Percentiles rank a stretch among this genome's conserved stretches.
These are phyloP conservation scores for Synura sp. DNA, from an alignment of 352 stramenopile species.

Conservation along the genomic window DNA sequence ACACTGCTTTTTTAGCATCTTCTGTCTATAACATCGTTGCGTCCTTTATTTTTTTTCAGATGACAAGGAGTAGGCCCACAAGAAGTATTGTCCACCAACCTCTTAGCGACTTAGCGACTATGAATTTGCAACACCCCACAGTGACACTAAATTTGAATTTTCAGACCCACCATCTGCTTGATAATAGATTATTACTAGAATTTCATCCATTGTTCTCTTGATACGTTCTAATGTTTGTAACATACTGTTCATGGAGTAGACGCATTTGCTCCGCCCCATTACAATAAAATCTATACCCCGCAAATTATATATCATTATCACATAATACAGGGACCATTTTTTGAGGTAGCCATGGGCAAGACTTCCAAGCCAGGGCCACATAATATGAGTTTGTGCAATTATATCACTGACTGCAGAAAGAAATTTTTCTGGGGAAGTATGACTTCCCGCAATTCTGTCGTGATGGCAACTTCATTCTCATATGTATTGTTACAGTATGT, in stretches of 20 bases:
- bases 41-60: conserved; percentile 1
- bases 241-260: neutral
- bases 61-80: neutral
- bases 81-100: neutral
- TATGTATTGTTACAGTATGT: too few relatives aligned
- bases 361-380: conserved; percentile 10
- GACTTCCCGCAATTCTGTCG: too few relatives aligned
- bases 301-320: too few relatives aligned
- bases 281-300: too few relatives aligned
- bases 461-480: too few relatives aligned
- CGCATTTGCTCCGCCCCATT: neutral
- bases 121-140: neutral
- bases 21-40: neutral
- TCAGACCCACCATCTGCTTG: conserved; percentile 18
- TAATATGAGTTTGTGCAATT: neutral
- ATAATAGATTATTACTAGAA: neutral
- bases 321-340: too few relatives aligned
- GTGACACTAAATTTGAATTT: neutral
- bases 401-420: neutral
- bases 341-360: too few relatives aligned
- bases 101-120: neutral
- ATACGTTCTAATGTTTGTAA: too few relatives aligned
- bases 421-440: neutral
- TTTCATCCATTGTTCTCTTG: neutral
- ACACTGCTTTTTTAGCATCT: neutral